Evolutionary conservation across 176 grass and related monocot genomes (phyloP), one percentile per base, ranked within the genome.

Genomic region (Eleusine indica): DNA sequence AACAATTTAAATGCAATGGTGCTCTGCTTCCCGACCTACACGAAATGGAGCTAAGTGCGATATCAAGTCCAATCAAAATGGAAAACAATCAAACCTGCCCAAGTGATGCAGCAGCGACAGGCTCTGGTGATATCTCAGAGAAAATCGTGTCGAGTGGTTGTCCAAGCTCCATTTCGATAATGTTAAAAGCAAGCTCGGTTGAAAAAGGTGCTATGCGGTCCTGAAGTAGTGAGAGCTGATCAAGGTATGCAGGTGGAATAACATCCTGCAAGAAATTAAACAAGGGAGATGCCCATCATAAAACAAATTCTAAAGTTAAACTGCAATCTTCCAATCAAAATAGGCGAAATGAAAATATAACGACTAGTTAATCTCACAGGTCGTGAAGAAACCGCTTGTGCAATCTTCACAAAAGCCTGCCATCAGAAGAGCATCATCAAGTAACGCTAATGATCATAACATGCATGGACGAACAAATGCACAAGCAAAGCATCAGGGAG

Each of bases 381-480:
- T 43, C 96, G 74, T 2, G 96, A 93, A 5, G 96, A 98, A 57
- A 98, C 96, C 64, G 92, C 96, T 77, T 98, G 96, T 28, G 96
- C 96, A 77, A 95, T 98, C 78, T 98, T 98, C 73, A 98, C 89
- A 83, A 93, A 98, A 83, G 96, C 79, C 96, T 98, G 91, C 8
- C 30, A 75, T 47, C 22, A 75, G 83, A 77, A 79, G 68, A 82
- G 75, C 14, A 82, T 71, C 41, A 75, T 17, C 19, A 3, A 35
- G 47, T 81, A 53, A 17, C 25, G 7, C 70, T 37, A 85, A 79
- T 87, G 46, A 41, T 39, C 11, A 41, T 57, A 6, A 53, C 30
- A 66, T 35, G 79, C 46, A 29, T 54, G 57, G 13, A 76, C 7
- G 60, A 47, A 37, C 61, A 3, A 17, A 87, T 51, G 49, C 44